Conservation (phyloP, 352 stramenopile species). For the Lagenidium giganteum region DNA sequence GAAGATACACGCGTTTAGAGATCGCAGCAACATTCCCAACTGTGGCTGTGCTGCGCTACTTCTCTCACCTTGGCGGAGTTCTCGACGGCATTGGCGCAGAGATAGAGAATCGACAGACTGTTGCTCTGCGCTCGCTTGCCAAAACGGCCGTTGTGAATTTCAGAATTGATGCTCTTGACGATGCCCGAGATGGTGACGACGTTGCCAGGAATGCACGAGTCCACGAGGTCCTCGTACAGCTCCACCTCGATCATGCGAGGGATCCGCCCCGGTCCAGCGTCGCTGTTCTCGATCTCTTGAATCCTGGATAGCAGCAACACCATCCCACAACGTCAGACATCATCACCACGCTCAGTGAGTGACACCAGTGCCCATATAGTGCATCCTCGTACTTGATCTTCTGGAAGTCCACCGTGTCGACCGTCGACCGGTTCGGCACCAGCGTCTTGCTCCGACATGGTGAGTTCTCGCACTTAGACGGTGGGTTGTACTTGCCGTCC, state of each 20-base stretch:
- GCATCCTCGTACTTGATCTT: constrained; percentile 69
- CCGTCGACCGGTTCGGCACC: constrained; percentile 77
- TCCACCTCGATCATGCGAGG: constrained; percentile 88
- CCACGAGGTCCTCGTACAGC: constrained; percentile 90
- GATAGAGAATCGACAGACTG: constrained; percentile 93
- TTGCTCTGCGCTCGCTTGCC: constrained; percentile 90
- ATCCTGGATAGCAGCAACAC: constrained; percentile 41
- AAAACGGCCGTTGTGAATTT: constrained; percentile 82
- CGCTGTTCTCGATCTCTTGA: constrained; percentile 90
- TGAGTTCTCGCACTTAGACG: constrained; percentile 51
- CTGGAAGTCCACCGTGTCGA: constrained; percentile 89
- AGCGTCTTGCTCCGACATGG: constrained; percentile 60
- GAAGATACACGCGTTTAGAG: background rate
- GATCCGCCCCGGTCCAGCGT: constrained; percentile 80
- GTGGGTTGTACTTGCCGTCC: constrained; percentile 79
- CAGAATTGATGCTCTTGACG: constrained; percentile 94
- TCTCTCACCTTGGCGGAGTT: constrained; percentile 44
- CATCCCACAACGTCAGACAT: constrained; percentile 54
- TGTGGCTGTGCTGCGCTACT: background rate
- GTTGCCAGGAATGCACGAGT: constrained; percentile 94
- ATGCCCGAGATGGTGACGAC: constrained; percentile 91
- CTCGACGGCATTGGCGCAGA: constrained; percentile 90
- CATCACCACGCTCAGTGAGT: constrained; percentile 10
- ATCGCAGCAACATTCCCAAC: background rate
- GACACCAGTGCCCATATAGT: background rate